These are phyloP conservation scores for Toxicodendron radicans DNA, from an alignment of 345 rosid genomes.

Conservation along the genomic window DNA sequence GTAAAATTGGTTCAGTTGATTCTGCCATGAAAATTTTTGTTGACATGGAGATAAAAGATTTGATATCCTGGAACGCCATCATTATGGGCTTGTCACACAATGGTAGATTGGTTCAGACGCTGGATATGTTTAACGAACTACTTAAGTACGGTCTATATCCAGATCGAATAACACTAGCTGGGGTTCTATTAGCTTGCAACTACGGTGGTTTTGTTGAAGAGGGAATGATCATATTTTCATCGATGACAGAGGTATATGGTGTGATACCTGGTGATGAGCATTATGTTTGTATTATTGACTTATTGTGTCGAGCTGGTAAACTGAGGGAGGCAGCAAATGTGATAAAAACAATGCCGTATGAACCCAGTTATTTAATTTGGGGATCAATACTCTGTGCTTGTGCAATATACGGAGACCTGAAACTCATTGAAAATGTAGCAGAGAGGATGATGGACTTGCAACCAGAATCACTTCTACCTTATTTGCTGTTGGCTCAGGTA, in stretches of 20 bases:
- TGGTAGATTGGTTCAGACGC: constrained; percentile 43
- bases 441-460: constrained; percentile 44
- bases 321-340: constrained; percentile 44
- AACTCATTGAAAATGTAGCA: constrained; percentile 44
- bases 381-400: constrained; percentile 42
- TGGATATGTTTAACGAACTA: constrained; percentile 43
- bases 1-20: constrained; percentile 48
- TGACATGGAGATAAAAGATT: constrained; percentile 43
- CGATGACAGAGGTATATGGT: constrained; percentile 46
- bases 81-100: constrained; percentile 57
- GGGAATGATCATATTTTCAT: constrained; percentile 55
- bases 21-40: constrained; percentile 47
- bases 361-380: constrained; percentile 48
- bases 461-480: constrained; percentile 47
- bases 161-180: constrained; percentile 59
- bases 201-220: constrained; percentile 46
- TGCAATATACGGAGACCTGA: constrained; percentile 33
- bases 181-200: constrained; percentile 61
- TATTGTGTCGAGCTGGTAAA: constrained; percentile 51
- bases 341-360: constrained; percentile 44
- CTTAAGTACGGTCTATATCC: constrained; percentile 40
- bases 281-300: constrained; percentile 49
- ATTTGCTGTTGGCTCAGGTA: constrained; percentile 42
- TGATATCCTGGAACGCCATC: constrained; percentile 70
- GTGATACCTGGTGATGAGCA: constrained; percentile 51